These are phyloP conservation scores for Fusarium pseudocircinatum DNA, from an alignment of 2,329 filamentous ascomycete genomes.

Conservation along the genomic window DNA sequence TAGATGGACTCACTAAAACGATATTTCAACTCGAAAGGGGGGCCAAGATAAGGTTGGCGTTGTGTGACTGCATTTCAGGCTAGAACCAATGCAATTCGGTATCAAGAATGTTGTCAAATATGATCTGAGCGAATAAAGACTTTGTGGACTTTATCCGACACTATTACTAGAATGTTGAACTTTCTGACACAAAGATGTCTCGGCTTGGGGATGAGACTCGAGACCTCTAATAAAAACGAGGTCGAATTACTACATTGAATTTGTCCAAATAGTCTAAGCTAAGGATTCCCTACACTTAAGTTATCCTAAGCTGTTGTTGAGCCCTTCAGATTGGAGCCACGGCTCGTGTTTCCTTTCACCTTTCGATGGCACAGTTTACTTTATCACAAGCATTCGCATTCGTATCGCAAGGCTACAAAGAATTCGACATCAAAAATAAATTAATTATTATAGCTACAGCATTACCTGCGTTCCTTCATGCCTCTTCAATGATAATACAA, in stretches of 20 bases:
- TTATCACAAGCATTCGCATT: too few species aligned
- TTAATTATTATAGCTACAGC: background rate
- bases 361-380: too few species aligned
- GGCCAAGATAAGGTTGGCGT: background rate
- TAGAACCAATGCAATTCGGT: background rate
- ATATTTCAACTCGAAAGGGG: background rate
- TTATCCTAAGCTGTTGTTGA: background rate
- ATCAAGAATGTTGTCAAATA: background rate
- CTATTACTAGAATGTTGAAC: background rate
- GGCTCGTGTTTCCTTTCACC: too few species aligned
- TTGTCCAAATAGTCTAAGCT: background rate
- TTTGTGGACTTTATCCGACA: background rate
- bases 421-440: background rate
- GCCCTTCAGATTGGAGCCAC: too few species aligned
- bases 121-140: background rate
- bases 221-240: background rate
- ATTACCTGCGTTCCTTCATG: background rate
- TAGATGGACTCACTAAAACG: conserved; percentile 7
- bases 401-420: too few species aligned
- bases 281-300: background rate
- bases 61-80: background rate
- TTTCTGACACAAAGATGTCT: background rate
- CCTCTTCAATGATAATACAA: background rate
- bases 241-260: background rate
- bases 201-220: background rate